phyloP scores from a whole-genome alignment of 495 filamentous ascomycete species.

The Lophiostoma macrostomum region DNA sequence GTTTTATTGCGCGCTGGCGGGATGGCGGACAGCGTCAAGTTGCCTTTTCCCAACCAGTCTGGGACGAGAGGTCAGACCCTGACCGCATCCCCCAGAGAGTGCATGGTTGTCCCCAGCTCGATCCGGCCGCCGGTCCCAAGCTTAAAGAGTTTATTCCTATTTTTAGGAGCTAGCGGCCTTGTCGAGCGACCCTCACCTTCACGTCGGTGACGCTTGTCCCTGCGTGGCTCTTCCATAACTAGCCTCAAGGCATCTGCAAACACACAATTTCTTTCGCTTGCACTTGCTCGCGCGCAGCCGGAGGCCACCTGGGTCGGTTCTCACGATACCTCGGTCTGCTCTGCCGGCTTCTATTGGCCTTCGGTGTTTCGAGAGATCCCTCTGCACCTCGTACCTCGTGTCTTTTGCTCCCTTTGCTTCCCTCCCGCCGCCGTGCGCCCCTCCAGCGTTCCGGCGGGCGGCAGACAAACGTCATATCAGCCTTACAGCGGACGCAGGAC shows the following conservation, averaged over 20 bases:
- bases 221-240: slow-evolving; percentile 29
- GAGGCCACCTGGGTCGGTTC: slow-evolving; percentile 10
- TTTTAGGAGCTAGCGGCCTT: not conserved
- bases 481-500: slow-evolving; percentile 16
- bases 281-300: slow-evolving; percentile 22
- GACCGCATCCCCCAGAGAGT: slow-evolving; percentile 1
- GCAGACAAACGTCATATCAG: slow-evolving; percentile 18
- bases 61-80: slow-evolving; percentile 1
- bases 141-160: slow-evolving; percentile 31
- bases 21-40: slow-evolving; percentile 6
- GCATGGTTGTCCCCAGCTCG: slow-evolving; percentile 2
- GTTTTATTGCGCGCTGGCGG: slow-evolving; percentile 16
- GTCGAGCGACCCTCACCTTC: slow-evolving; percentile 23
- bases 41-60: not conserved
- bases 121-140: slow-evolving; percentile 4
- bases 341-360: not conserved
- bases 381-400: slow-evolving; percentile 26
- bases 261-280: slow-evolving; percentile 29
- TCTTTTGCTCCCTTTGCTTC: slow-evolving; percentile 16
- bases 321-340: slow-evolving; percentile 4
- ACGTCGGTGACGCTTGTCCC: slow-evolving; percentile 24
- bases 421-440: not conserved
- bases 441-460: not conserved
- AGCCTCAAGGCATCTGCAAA: slow-evolving; percentile 16
- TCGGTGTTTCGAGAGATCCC: not conserved